Percentiles rank a stretch among this genome's conserved stretches.
Evolutionary conservation across 1,284 basidiomycete genomes (phyloP).

Genomic region (Cryptococcus sp.): DNA sequence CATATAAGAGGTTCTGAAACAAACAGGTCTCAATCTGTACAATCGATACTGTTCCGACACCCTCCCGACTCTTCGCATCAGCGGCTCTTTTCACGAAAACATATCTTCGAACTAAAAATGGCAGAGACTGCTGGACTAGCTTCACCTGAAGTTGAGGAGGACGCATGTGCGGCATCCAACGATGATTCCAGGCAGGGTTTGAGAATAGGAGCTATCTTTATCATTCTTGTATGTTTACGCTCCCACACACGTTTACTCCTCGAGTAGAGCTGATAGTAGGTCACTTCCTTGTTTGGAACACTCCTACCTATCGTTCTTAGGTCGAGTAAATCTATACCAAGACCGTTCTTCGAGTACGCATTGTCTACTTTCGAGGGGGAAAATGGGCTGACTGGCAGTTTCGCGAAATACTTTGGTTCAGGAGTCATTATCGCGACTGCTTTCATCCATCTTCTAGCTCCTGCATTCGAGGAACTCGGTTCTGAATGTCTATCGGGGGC

Average conservation of each 20-base stretch:
- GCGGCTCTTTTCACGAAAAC: too few relatives aligned
- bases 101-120: too few relatives aligned
- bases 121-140: too few relatives aligned
- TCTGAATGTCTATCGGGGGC: conserved; percentile 66
- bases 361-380: not conserved
- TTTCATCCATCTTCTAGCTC: conserved; percentile 78
- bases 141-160: too few relatives aligned
- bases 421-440: conserved; percentile 91
- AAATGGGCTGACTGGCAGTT: conserved; percentile 46
- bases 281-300: conserved; percentile 64
- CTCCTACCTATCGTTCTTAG: conserved; percentile 74
- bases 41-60: too few relatives aligned
- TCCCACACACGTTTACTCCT: conserved; percentile 3
- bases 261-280: conserved; percentile 10
- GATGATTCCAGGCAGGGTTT: conserved; percentile 43
- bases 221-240: conserved; percentile 59
- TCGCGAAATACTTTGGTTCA: conserved; percentile 93
- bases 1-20: too few relatives aligned
- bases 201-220: conserved; percentile 80
- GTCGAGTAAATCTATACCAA: conserved; percentile 54
- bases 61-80: too few relatives aligned
- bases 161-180: too few relatives aligned
- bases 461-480: conserved; percentile 66
- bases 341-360: conserved; percentile 65
- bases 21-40: too few relatives aligned